Percentiles rank a stretch among this genome's conserved stretches.
phyloP scores from a whole-genome alignment of 1,284 basidiomycete genomes.

The Gymnopus androsaceus region DNA sequence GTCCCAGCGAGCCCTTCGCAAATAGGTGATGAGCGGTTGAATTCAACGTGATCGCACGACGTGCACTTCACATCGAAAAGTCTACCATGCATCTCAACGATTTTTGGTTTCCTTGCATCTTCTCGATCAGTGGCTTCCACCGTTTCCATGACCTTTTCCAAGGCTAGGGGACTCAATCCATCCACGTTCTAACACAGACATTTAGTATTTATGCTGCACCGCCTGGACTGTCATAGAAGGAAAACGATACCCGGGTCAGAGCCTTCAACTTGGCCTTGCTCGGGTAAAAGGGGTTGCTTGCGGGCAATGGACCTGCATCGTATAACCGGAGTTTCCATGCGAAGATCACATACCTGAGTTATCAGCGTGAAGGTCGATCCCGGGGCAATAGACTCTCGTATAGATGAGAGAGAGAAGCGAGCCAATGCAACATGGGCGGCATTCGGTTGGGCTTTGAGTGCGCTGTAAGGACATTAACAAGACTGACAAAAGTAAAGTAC shows the following conservation, averaged over 20 bases:
- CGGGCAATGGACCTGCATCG: too few relatives aligned
- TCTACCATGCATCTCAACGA: conserved; percentile 70
- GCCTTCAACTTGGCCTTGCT: too few relatives aligned
- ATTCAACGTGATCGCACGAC: conserved; percentile 42
- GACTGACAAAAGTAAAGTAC: not conserved
- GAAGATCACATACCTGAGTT: too few relatives aligned
- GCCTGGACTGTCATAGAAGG: too few relatives aligned
- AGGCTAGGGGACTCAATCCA: conserved; percentile 37
- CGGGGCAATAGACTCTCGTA: conserved; percentile 40
- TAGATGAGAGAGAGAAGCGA: conserved; percentile 41
- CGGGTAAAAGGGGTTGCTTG: too few relatives aligned
- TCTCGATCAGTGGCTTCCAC: not conserved
- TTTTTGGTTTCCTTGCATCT: conserved; percentile 14
- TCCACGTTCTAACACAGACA: too few relatives aligned
- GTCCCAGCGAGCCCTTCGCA: conserved; percentile 53
- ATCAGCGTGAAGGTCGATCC: conserved; percentile 53
- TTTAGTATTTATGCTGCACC: too few relatives aligned
- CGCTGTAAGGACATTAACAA: conserved; percentile 37
- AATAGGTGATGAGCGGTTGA: conserved; percentile 49
- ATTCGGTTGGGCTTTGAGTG: conserved; percentile 52
- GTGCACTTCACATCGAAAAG: conserved; percentile 61
- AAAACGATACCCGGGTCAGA: too few relatives aligned
- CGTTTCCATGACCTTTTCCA: conserved; percentile 9
- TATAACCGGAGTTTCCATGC: too few relatives aligned
- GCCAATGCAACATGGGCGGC: conserved; percentile 57